Evolutionary conservation across 139 green algal species (phyloP).

Genomic region (Tetradesmus lagerheimii): DNA sequence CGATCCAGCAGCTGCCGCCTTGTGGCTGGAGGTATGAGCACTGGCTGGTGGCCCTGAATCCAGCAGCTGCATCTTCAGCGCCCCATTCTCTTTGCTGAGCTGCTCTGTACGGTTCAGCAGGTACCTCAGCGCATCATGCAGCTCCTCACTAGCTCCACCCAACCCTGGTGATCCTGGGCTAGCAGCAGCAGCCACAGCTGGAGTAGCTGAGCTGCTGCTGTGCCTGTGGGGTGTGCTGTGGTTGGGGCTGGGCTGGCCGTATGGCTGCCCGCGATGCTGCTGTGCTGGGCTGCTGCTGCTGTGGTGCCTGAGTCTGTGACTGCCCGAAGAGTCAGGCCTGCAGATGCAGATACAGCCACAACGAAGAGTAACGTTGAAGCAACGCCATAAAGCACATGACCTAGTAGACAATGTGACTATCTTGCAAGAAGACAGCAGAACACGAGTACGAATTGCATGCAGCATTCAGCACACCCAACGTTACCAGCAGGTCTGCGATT

Average conservation of each 20-base stretch:
- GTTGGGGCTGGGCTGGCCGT: not conserved
- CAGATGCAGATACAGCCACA: not conserved
- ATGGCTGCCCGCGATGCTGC: not conserved
- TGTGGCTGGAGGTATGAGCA: not conserved
- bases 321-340: not conserved
- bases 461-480: not conserved
- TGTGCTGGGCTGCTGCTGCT: not conserved
- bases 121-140: constrained; percentile 3
- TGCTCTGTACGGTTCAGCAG: constrained; percentile 24
- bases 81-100: constrained; percentile 7
- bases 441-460: not conserved
- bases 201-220: not conserved
- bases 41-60: not conserved
- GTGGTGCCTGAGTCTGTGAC: not conserved
- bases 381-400: too few relatives aligned
- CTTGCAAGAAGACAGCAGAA: not conserved
- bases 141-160: not conserved
- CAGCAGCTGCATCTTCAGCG: not conserved
- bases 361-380: too few relatives aligned
- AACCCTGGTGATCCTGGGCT: not conserved
- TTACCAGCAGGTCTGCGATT: not conserved
- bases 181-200: not conserved
- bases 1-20: not conserved
- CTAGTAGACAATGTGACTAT: too few relatives aligned
- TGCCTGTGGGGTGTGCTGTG: not conserved